phyloP scores from a whole-genome alignment of 495 filamentous ascomycete species.

The Podospora tetraspora region DNA sequence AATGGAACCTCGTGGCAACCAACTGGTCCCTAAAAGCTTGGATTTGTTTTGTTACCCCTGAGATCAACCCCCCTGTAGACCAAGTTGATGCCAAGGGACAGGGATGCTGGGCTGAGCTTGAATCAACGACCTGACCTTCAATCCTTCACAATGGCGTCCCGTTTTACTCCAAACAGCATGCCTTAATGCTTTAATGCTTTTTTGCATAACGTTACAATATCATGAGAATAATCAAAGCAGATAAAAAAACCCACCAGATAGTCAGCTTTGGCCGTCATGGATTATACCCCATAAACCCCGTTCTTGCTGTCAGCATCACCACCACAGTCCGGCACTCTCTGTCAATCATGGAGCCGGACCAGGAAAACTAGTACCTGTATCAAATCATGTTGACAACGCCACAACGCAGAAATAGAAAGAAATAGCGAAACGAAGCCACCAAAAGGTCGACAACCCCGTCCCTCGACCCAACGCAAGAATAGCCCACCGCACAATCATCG shows the following conservation, averaged over 20 bases:
- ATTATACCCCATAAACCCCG: background rate
- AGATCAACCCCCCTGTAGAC: background rate
- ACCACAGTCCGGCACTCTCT: background rate
- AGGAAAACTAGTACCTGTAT: background rate
- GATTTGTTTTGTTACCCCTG: background rate
- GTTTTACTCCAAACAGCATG: conserved; percentile 2
- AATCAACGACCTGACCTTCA: conserved; percentile 27
- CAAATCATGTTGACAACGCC: background rate
- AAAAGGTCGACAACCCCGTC: conserved; percentile 43
- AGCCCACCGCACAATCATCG: conserved; percentile 32
- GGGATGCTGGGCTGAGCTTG: background rate
- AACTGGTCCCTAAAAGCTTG: background rate
- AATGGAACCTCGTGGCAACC: background rate
- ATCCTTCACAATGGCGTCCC: conserved; percentile 38
- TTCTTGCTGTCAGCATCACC: background rate
- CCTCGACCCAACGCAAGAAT: conserved; percentile 39
- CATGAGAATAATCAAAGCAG: background rate
- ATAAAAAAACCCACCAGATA: background rate
- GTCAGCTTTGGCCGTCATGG: background rate
- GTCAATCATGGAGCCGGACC: background rate
- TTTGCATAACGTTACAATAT: too few relatives aligned
- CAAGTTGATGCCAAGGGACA: background rate
- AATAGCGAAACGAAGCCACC: conserved; percentile 15
- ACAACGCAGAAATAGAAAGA: conserved; percentile 4
- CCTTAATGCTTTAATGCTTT: too few relatives aligned